phyloP scores from a whole-genome alignment of 2,329 filamentous ascomycete species.

The Phialemoniopsis sp. region DNA sequence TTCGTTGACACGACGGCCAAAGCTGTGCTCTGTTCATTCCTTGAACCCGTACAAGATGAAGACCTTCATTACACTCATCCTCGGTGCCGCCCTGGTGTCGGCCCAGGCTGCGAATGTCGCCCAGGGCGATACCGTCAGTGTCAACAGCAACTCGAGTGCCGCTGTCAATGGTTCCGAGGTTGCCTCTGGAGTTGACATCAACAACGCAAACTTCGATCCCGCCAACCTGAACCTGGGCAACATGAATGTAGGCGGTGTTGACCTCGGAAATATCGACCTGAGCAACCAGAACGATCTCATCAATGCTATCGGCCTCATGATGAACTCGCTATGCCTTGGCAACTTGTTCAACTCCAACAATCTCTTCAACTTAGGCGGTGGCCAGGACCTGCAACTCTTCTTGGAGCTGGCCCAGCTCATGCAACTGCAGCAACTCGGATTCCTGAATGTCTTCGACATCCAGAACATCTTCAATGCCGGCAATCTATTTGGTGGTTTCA shows the following conservation, averaged over 20 bases:
- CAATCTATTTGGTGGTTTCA: slow-evolving; percentile 14
- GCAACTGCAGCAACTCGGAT: slow-evolving; percentile 21
- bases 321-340: slow-evolving; percentile 20
- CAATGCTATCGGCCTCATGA: slow-evolving; percentile 21
- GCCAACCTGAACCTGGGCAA: slow-evolving; percentile 5
- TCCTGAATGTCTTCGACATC: slow-evolving; percentile 18
- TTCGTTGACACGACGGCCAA: not conserved
- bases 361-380: slow-evolving; percentile 13
- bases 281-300: slow-evolving; percentile 18
- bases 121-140: not conserved
- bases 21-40: not conserved
- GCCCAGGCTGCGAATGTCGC: slow-evolving; percentile 8
- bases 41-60: slow-evolving; percentile 15
- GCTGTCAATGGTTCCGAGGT: slow-evolving; percentile 2
- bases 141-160: not conserved
- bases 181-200: slow-evolving; percentile 1
- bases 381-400: slow-evolving; percentile 22
- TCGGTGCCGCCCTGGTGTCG: slow-evolving; percentile 21
- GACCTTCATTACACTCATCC: slow-evolving; percentile 10
- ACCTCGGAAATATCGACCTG: slow-evolving; percentile 22
- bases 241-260: slow-evolving; percentile 16
- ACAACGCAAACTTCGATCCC: slow-evolving; percentile 7
- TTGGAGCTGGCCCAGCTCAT: slow-evolving; percentile 23
- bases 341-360: slow-evolving; percentile 16
- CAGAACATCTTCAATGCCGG: slow-evolving; percentile 20